Percentiles rank a stretch among this genome's conserved stretches.
phyloP scores from a whole-genome alignment of 345 rosid species.

The Tarenaya hassleriana region DNA sequence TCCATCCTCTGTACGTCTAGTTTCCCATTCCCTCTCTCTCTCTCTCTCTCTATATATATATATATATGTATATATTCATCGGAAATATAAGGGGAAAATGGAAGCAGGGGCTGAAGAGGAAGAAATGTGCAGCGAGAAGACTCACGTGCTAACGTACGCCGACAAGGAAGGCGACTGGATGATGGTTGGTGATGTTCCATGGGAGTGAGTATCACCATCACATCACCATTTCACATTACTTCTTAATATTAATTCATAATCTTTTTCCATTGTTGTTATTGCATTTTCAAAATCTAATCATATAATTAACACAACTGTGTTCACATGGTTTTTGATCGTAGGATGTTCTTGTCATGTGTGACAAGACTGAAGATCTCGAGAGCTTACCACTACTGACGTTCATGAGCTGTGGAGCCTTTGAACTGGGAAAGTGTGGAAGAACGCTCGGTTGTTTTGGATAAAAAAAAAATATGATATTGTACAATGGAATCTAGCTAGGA shows the following conservation, averaged over 20 bases:
- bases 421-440: too few species aligned
- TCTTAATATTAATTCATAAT: too few species aligned
- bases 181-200: conserved; percentile 37
- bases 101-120: conserved; percentile 34
- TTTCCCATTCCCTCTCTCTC: too few species aligned
- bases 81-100: too few species aligned
- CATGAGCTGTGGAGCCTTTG: too few species aligned
- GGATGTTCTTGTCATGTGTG: conserved; percentile 87
- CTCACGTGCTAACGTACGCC: conserved; percentile 34
- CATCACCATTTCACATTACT: too few species aligned
- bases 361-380: conserved; percentile 88
- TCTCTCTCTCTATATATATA: not conserved
- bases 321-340: conserved; percentile 21
- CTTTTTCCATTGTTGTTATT: too few species aligned
- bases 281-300: too few species aligned
- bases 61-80: conserved; percentile 20
- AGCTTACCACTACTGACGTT: conserved; percentile 34
- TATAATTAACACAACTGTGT: too few species aligned
- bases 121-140: conserved; percentile 31
- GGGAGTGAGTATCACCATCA: conserved; percentile 32
- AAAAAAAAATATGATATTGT: too few species aligned
- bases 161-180: conserved; percentile 37
- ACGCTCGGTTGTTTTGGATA: too few species aligned
- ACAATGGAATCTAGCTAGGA: too few species aligned
- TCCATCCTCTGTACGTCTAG: conserved; percentile 62